phyloP scores from a whole-genome alignment of 495 filamentous ascomycete species.

The Lineolata rhizophorae region DNA sequence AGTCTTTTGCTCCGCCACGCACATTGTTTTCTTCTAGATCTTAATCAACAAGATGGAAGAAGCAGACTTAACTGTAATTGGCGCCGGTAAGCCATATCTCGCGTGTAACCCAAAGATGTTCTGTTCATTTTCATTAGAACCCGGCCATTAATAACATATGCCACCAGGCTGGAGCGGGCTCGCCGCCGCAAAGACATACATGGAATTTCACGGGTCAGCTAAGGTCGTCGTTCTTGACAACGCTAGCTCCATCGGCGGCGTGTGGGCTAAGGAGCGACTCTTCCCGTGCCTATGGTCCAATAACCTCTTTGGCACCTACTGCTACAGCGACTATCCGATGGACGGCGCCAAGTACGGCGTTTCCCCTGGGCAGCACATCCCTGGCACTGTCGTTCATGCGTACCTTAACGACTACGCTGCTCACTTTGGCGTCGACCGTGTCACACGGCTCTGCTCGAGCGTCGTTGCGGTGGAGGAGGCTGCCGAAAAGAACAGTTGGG shows the following conservation, averaged over 20 bases:
- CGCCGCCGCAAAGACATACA: constrained; percentile 31
- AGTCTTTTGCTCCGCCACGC: no score
- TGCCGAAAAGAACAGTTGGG: no score
- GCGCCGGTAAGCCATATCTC: constrained; percentile 8
- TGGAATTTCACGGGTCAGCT: constrained; percentile 26
- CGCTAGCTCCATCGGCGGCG: constrained; percentile 5
- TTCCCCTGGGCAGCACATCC: constrained; percentile 37
- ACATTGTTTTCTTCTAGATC: no score
- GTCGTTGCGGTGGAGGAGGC: constrained; percentile 28
- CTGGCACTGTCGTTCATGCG: constrained; percentile 35
- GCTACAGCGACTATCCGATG: not conserved
- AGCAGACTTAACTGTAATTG: constrained; percentile 4
- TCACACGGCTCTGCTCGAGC: constrained; percentile 28
- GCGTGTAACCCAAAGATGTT: no score
- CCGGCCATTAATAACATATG: no score
- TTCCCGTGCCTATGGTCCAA: not conserved
- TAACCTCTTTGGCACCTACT: not conserved
- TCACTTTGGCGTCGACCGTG: constrained; percentile 30
- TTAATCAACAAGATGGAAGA: no score
- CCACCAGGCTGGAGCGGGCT: not conserved
- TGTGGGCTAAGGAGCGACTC: not conserved
- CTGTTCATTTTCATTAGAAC: no score
- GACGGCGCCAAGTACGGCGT: constrained; percentile 18
- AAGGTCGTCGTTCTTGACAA: constrained; percentile 25
- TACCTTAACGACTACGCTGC: constrained; percentile 43